Base-by-base conservation (phyloP, 768 basidiomycete genomes). In the Mycena olivaceomarginata region DNA sequence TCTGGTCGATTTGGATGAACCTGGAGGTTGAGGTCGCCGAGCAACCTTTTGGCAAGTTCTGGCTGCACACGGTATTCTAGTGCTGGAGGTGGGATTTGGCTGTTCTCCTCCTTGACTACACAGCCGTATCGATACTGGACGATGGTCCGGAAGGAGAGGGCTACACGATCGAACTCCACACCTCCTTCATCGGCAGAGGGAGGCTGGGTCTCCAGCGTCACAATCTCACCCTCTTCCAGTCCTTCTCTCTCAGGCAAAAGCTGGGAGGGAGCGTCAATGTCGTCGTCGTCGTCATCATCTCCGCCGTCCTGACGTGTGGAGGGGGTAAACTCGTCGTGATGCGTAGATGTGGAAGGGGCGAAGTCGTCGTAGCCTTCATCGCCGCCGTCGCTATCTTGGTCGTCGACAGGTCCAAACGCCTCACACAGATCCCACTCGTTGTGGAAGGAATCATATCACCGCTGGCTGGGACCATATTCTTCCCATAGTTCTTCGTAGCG, bases 341-440 rank as follows among this genome's bases (percentile, higher is more conserved):
- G 31, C 31, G 31, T 31, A 3, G 31, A 31, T 31, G 31, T 31
- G 4, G 31, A 3, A 31, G 31, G 31, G 31, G 31, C 31, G 31
- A 31, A 31, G 31, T 31, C 31, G 31, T 31, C 3, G 31, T 31
- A 31, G 53, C 53, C 22, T 7, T 22, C 15, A 18, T 57, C n/a
- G 53, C 15, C 22, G 15, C 25, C 53, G 46, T 31, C 66, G 48
- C 31, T 31, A 31, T 31, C 31, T 31, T 31, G 31, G 4, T 65
- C 64, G 31, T 20, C n/a, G 22, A 20, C 12, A 8, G 41, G 41
- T 13, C 63, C 71, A 25, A 64, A 72, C 22, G 25, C n/a, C 10
- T 25, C 56, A 11, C 65, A 67, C 1, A 67, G 10, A 53, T 74
- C 73, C 73, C 73, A 74, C 43, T 74, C 73, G 18, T 74, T 39